Percentiles rank a stretch among this genome's conserved stretches.
Conservation (phyloP, 768 basidiomycete species). For the Rubroboletus pulcherrimus region DNA sequence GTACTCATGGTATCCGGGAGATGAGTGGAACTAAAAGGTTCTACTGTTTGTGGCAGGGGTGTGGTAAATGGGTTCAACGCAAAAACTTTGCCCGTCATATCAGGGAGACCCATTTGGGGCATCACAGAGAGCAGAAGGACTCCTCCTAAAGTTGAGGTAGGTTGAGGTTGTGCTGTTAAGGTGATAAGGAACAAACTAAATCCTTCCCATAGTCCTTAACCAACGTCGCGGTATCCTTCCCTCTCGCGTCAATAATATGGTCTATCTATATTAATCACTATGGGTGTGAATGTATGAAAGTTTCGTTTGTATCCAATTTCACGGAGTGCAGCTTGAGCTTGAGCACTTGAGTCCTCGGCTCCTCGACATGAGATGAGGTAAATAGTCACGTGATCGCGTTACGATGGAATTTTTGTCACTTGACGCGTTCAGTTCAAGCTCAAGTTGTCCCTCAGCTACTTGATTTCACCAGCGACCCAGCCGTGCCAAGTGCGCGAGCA, state of each 20-base stretch:
- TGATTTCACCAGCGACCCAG: background rate
- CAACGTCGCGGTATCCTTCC: background rate
- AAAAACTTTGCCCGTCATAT: constrained; percentile 10
- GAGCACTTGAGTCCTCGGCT: too few relatives aligned
- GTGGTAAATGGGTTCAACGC: fast-evolving
- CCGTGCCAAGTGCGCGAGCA: constrained; percentile 2
- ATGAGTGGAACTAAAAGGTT: fast-evolving
- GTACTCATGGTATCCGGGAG: background rate
- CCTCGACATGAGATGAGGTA: too few relatives aligned
- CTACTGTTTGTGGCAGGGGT: background rate
- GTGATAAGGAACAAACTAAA: background rate
- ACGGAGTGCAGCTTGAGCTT: background rate
- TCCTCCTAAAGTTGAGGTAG: background rate
- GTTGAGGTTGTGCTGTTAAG: background rate
- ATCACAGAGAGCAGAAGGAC: background rate
- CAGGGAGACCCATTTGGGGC: background rate
- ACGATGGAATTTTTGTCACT: background rate
- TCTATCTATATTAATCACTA: background rate
- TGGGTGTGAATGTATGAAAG: background rate
- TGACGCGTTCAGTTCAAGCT: constrained; percentile 6
- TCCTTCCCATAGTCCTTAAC: background rate
- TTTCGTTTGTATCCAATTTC: background rate
- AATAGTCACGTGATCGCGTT: constrained; percentile 20
- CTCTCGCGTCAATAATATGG: background rate
- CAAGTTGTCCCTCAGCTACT: constrained; percentile 3